Evolutionary conservation across 2,329 filamentous ascomycete genomes (phyloP).

Genomic region (Trichoderma sp.): DNA sequence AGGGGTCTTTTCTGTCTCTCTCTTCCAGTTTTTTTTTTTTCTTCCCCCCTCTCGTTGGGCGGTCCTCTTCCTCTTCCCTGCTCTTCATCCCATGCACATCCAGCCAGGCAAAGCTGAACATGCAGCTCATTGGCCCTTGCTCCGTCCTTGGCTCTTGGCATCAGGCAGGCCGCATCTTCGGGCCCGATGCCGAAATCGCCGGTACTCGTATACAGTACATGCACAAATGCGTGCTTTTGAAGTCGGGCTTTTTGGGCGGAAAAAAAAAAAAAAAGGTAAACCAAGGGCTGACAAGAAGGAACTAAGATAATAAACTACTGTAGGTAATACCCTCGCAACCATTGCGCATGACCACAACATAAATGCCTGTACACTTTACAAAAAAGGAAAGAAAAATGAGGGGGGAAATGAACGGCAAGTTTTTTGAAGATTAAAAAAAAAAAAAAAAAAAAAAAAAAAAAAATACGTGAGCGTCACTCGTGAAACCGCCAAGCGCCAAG

Average conservation of each 20-base stretch:
- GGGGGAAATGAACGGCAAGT: neutral
- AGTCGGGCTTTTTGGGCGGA: neutral
- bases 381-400: neutral
- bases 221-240: neutral
- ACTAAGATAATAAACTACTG: neutral
- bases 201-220: neutral
- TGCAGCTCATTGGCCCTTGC: neutral
- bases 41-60: neutral
- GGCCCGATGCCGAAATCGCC: slow-evolving; percentile 11
- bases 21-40: neutral
- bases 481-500: slow-evolving; percentile 14
- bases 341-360: neutral
- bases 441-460: neutral
- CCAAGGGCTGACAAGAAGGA: neutral
- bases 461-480: neutral
- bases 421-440: too few species aligned
- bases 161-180: slow-evolving; percentile 9
- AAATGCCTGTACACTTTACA: neutral
- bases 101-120: neutral
- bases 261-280: neutral
- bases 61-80: neutral
- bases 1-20: neutral
- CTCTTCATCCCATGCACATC: neutral
- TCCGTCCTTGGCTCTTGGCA: neutral
- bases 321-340: neutral